Evolutionary conservation across 495 filamentous ascomycete species (phyloP).

Genomic region (Aspergillus campestris): DNA sequence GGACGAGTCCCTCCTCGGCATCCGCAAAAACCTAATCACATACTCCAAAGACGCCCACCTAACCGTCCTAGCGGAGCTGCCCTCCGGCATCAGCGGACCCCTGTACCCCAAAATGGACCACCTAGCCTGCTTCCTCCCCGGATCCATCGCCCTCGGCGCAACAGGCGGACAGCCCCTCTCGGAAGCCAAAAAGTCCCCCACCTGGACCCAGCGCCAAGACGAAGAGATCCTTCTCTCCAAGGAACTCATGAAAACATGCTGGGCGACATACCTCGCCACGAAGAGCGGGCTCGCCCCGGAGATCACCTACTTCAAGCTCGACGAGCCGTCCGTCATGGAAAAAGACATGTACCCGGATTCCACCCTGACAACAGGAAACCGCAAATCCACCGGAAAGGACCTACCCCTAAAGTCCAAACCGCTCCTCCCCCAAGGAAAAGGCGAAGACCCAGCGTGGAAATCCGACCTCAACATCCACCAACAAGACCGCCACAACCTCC

Average conservation of each 20-base stretch:
- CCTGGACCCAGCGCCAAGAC: conserved; percentile 72
- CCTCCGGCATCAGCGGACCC: conserved; percentile 53
- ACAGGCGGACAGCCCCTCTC: conserved; percentile 69
- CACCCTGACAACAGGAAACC: conserved; percentile 14
- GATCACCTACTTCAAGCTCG: conserved; percentile 79
- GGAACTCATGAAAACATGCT: conserved; percentile 94
- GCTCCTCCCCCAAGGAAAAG: conserved; percentile 15
- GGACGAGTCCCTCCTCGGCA: conserved; percentile 73
- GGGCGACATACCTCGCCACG: conserved; percentile 88
- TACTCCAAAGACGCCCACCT: conserved; percentile 74
- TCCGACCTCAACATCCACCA: conserved; percentile 69
- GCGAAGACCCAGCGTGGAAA: conserved; percentile 41
- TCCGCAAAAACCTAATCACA: conserved; percentile 84
- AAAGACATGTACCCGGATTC: conserved; percentile 32
- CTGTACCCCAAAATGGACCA: conserved; percentile 95
- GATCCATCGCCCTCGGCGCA: conserved; percentile 82
- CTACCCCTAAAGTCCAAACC: conserved; percentile 28
- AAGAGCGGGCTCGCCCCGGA: conserved; percentile 84
- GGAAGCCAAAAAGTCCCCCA: conserved; percentile 59
- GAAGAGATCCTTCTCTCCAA: conserved; percentile 77
- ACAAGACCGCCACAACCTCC: conserved; percentile 82
- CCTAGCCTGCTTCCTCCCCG: conserved; percentile 94
- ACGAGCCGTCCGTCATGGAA: conserved; percentile 40
- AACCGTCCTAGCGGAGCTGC: conserved; percentile 81
- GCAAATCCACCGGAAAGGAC: conserved; percentile 16